These are phyloP conservation scores for Penicillium concentricum DNA, from an alignment of 2,329 filamentous ascomycete species.

Conservation along the genomic window DNA sequence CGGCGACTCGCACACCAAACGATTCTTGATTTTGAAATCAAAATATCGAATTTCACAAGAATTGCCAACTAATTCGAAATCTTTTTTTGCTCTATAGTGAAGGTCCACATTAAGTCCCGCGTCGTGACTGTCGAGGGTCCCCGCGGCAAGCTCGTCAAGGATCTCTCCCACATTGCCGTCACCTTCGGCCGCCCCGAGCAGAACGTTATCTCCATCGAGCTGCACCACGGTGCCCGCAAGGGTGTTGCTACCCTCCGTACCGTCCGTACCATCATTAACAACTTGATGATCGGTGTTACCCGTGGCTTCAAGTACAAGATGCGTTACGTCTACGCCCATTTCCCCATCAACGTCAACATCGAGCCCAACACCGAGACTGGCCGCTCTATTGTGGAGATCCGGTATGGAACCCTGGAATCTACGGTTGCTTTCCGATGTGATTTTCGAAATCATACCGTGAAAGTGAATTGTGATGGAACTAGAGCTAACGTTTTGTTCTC, in stretches of 20 bases:
- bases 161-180: conserved; percentile 93
- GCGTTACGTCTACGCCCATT: conserved; percentile 99
- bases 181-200: conserved; percentile 87
- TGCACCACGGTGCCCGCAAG: conserved; percentile 98
- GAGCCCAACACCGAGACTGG: conserved; percentile 94
- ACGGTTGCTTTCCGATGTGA: neutral
- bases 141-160: conserved; percentile 95
- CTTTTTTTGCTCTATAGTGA: conserved; percentile 64
- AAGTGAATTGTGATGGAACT: neutral
- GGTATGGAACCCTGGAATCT: conserved; percentile 58
- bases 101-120: conserved; percentile 95
- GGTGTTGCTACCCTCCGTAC: conserved; percentile 96
- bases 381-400: conserved; percentile 90
- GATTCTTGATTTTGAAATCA: conserved; percentile 2
- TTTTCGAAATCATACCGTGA: neutral
- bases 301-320: conserved; percentile 99
- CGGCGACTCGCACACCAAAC: conserved; percentile 5
- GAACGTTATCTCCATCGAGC: conserved; percentile 89
- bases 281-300: conserved; percentile 97
- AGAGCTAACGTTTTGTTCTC: conserved; percentile 12
- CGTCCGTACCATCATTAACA: conserved; percentile 97
- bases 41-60: conserved; percentile 6
- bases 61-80: conserved; percentile 3
- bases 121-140: conserved; percentile 96
- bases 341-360: conserved; percentile 99